These are phyloP conservation scores for Cornus florida DNA, from an alignment of 148 eudicot genomes.

Conservation along the genomic window DNA sequence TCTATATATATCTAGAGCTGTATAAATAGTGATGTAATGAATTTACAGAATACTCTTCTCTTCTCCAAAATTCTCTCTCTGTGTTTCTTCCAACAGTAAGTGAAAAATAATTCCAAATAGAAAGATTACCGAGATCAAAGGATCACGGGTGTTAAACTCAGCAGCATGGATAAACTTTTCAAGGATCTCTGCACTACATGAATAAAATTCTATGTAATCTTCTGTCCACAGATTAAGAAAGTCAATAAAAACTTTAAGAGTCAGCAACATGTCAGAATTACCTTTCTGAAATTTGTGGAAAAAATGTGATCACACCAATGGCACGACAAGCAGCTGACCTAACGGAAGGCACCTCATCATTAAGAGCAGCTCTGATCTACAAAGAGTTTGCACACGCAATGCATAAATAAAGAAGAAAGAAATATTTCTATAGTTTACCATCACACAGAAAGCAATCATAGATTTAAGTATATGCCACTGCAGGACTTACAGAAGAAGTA, in stretches of 20 bases:
- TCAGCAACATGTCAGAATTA: conserved; percentile 18
- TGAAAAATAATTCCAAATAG: not conserved
- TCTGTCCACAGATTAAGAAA: not conserved
- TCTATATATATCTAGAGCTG: too few species aligned
- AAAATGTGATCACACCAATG: conserved; percentile 88
- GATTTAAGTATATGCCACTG: not conserved
- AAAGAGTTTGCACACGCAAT: conserved; percentile 6
- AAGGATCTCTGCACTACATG: conserved; percentile 70
- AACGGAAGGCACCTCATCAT: conserved; percentile 78
- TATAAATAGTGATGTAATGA: too few species aligned
- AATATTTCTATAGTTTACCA: not conserved
- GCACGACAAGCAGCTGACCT: conserved; percentile 98
- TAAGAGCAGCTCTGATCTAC: conserved; percentile 69
- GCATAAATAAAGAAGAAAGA: not conserved
- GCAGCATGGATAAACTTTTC: conserved; percentile 62
- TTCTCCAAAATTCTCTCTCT: too few species aligned
- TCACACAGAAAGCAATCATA: not conserved
- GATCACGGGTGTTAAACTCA: conserved; percentile 59
- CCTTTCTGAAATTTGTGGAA: conserved; percentile 72
- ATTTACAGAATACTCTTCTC: too few species aligned
- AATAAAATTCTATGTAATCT: conserved; percentile 14
- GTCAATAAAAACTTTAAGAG: not conserved
- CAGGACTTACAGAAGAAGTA: conserved; percentile 63
- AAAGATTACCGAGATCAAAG: conserved; percentile 56
- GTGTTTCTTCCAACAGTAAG: not conserved